Percentiles rank a stretch among this genome's conserved stretches.
These are phyloP conservation scores for Funneliformis mosseae DNA, from an alignment of 192 early-diverging fungal species.

Conservation along the genomic window DNA sequence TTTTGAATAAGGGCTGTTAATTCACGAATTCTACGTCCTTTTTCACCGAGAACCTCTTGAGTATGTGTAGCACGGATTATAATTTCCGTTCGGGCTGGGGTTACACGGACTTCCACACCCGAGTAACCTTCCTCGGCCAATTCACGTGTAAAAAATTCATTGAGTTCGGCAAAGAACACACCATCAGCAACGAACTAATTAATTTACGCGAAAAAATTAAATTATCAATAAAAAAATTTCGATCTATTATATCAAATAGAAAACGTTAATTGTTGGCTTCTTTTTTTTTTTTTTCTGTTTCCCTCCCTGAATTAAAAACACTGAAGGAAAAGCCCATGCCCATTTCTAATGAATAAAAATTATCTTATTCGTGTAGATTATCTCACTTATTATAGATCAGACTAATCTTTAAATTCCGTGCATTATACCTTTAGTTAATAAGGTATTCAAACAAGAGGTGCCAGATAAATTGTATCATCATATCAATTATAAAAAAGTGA, in stretches of 20 bases:
- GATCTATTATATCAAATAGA: no score
- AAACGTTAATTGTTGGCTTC: no score
- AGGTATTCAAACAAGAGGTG: conserved; percentile 61
- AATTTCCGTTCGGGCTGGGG: conserved; percentile 98
- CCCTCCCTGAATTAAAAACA: not conserved
- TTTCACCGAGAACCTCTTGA: conserved; percentile 96
- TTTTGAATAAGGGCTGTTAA: conserved; percentile 98
- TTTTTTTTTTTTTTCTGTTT: not conserved
- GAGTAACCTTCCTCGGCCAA: conserved; percentile 98
- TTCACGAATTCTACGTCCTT: conserved; percentile 98
- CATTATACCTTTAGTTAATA: conserved; percentile 25
- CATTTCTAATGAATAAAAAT: not conserved
- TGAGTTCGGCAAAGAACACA: conserved; percentile 99
- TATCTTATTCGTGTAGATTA: not conserved
- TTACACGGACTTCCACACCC: conserved; percentile 99
- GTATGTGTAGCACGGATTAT: conserved; percentile 99
- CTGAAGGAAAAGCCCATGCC: not conserved
- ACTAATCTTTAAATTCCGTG: conserved; percentile 41
- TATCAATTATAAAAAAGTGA: conserved; percentile 3
- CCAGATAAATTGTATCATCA: conserved; percentile 57
- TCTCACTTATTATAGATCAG: conserved; percentile 38
- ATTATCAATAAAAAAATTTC: not conserved
- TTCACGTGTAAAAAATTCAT: conserved; percentile 98
- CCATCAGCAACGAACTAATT: conserved; percentile 95
- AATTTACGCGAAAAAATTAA: not conserved